These are phyloP conservation scores for Hordeum vulgare DNA, from an alignment of 176 grass and related monocot species.

Conservation along the genomic window DNA sequence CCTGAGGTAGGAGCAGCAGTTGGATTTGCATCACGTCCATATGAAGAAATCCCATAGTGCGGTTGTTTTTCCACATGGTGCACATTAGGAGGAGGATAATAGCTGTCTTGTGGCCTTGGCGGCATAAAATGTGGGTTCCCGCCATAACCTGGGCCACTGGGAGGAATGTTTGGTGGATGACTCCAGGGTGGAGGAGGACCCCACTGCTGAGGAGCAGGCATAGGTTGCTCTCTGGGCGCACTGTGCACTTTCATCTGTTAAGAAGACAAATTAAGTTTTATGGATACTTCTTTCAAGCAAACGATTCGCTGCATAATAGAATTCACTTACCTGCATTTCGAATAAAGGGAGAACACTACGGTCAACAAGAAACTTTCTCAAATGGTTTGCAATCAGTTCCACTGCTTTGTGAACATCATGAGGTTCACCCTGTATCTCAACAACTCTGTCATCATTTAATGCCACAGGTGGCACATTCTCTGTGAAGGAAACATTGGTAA, in stretches of 20 bases:
- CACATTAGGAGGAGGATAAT: conserved; percentile 65
- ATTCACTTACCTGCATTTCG: conserved; percentile 56
- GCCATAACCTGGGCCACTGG: conserved; percentile 56
- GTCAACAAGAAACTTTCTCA: conserved; percentile 99
- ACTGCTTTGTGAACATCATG: conserved; percentile 80
- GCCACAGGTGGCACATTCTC: conserved; percentile 88
- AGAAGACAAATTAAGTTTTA: neutral
- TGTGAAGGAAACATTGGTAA: conserved; percentile 26
- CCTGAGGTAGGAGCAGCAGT: conserved; percentile 31
- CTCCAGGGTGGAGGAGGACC: conserved; percentile 73
- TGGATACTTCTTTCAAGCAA: conserved; percentile 2
- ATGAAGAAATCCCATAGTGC: conserved; percentile 71
- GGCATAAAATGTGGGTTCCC: conserved; percentile 79
- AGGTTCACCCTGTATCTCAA: conserved; percentile 95
- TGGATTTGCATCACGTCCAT: conserved; percentile 54
- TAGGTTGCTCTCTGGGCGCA: conserved; percentile 70
- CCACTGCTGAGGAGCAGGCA: conserved; percentile 60
- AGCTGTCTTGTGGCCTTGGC: conserved; percentile 60
- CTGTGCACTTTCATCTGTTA: conserved; percentile 62
- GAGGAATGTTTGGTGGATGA: conserved; percentile 60
- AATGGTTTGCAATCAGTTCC: conserved; percentile 76
- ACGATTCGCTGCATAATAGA: neutral
- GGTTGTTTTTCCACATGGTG: conserved; percentile 71
- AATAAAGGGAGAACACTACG: conserved; percentile 89
- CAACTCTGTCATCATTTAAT: conserved; percentile 93